Base-by-base conservation (phyloP, 2,329 filamentous ascomycete genomes). In the Curvularia sp. region DNA sequence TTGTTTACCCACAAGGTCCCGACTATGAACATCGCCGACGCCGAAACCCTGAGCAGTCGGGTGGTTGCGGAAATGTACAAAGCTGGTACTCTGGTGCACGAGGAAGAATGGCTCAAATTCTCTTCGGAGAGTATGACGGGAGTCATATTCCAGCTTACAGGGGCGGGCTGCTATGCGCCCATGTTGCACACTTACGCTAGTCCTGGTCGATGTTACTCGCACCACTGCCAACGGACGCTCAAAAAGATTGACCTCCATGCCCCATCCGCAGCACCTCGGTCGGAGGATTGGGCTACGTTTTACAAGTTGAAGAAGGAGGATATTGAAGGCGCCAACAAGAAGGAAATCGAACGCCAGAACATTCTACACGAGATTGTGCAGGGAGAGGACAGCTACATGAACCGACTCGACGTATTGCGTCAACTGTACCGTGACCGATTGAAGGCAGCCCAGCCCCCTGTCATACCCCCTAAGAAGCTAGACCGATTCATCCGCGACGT, bases 91-190 rank as follows among this genome's bases (percentile, higher is more conserved):
- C 80, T 99, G 30, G 82, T 96, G 5, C 88, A 89, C 13, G 94
- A 97, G 32, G 95, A 99, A 76, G 96, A 99, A 79, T 99, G 96
- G 95, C 89, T 99, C 65, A 97, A 96, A 73, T 93, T 98, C 73
- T 90, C 92, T 6, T 82, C 85, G 1, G 92, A 89, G 6, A 86
- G 85, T 23, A 87, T 98, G 70, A 93, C 91, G 21, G 96, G 95
- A 55, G 93, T 99, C 4, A 81, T 99, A 43, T 97, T 91, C 84
- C 96, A 99, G 75, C 82, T 99, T 48, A 97, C 93, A 3, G 93
- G 93, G 6, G 87, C 87, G 21, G 95, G 95, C 13, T 99, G 95
- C 74, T 99, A 99, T 76, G 88, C 94, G 3, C 86, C 92, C 0
- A 91, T 89, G 70, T 77, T 98, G 8, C 95, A 99, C 74, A 79